Base-by-base conservation (phyloP, 441 rosid species). In the Biscutella laevigata region DNA sequence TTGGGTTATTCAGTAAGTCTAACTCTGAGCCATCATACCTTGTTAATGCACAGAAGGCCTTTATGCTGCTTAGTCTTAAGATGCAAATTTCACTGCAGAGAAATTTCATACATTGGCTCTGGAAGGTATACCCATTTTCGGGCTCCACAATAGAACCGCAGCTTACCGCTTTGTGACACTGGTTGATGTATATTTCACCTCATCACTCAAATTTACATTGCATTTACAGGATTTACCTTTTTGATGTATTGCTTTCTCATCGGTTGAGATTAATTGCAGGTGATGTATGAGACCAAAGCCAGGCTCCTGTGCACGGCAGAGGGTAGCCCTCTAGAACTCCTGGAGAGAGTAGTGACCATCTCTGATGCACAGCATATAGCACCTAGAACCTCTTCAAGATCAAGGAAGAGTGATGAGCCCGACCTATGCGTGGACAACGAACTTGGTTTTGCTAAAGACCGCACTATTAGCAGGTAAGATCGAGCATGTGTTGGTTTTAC, bases 91-190 rank as follows among this genome's bases (percentile, higher is more conserved):
- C 37, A 38, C 57, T 57, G 39, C 83, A 91, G 98, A 91, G 74
- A 76, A 59, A 13, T 88, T 91, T 58, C 96, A 91, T 64, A 91
- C 94, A 8, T 70, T 91, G 59, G 94, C 94, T 53, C 62, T 91
- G 63, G 96, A 88, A 47, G 94, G 82, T 70, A 63, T 91, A 54
- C 98, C 98, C 7, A 30, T 76, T 38, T 80, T 91, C 50, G 96
- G 96, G 44, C 94, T 85, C 45, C 84, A 82, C 70, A 91, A 88
- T 47, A 74, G 94, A 55, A 76, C 95, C 4, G 81, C 96, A 37
- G 98, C 98, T 26, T 88, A 91, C 70, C 96, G 98, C 27, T 91
- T 91, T 68, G 96, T 91, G 59, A 88, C 98, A 44, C 74, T 91
- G 46, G 90, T 91, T 67, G 98, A 91, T 61, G 98, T 91, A 72